A percentile compares a stretch with the other conserved stretches of the same genome.
These are phyloP conservation scores for Trichoderma lentiforme DNA, from an alignment of 2,329 filamentous ascomycete genomes.

Conservation along the genomic window DNA sequence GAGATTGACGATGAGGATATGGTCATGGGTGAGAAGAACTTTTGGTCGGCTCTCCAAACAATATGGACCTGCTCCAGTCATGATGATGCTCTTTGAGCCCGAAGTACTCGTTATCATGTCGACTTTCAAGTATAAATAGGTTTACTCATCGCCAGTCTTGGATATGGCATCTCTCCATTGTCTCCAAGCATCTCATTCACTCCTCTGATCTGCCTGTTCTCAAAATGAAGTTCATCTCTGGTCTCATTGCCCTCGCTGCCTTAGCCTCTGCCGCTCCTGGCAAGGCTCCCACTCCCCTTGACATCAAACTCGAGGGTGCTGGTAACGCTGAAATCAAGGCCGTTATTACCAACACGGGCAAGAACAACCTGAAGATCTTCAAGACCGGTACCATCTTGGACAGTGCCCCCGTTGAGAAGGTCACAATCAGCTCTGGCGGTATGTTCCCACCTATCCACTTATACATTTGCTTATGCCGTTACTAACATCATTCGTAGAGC, in stretches of 20 bases:
- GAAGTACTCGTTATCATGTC: background rate
- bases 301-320: constrained; percentile 45
- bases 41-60: background rate
- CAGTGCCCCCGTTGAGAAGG: constrained; percentile 51
- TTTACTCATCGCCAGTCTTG: background rate
- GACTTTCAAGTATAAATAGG: constrained; percentile 3
- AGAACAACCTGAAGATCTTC: constrained; percentile 47
- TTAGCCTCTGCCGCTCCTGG: constrained; percentile 35
- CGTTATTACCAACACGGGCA: constrained; percentile 51
- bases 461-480: background rate
- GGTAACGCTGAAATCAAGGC: constrained; percentile 54
- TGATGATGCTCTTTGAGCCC: background rate
- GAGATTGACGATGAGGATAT: background rate
- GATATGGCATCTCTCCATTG: background rate
- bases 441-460: constrained; percentile 2
- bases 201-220: background rate
- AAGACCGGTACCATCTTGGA: constrained; percentile 54
- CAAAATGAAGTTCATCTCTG: constrained; percentile 40
- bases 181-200: background rate
- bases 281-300: constrained; percentile 40
- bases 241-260: constrained; percentile 35
- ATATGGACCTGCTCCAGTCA: background rate
- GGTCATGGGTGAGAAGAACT: background rate
- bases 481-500: constrained; percentile 26
- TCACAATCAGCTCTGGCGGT: constrained; percentile 47